Evolutionary conservation across 805 yeast genomes (phyloP), one percentile per base, ranked within the genome.

Genomic region (Barnettozyma wickerhamii): DNA sequence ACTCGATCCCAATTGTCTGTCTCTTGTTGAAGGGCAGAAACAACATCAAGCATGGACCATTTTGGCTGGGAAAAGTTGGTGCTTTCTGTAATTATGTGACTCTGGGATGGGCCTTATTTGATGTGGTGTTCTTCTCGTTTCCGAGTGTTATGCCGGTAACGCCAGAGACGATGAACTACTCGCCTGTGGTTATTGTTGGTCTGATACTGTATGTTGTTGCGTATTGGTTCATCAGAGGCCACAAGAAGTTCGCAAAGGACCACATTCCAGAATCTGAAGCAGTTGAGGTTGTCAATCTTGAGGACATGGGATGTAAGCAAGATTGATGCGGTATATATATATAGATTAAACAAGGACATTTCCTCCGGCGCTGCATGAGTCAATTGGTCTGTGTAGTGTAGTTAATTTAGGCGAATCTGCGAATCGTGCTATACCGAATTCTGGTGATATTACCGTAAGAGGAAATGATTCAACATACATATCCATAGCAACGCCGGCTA

Each of bases 91-190:
- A 81, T 53, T 51, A 69, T 19, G 72, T 81, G 3, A 63, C 75
- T 13, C 43, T 81, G 4, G 49, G 58, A 4, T 82, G 87, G 84
- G 69, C 85, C 0, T 35, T 71, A 0, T 82, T 83, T 52, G 72
- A 81, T 6, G 45, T 75, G 5, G 71, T 79, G 3, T 77, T 82
- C 60, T 81, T 74, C 65, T 76, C 79, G 33, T 75, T 82, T 65
- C 89, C 90, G 23, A 62, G 77, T 19, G 64, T 64, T 10, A 68
- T 76, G 74, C 90, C 89, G 2, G 88, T 72, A 3, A 66, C 69
- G 3, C 71, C 69, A 27, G 73, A 75, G 30, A 69, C 71, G 47
- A 83, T 83, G 89, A 83, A 83, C 57, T 83, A 83, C 50, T 79
- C 80, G 13, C 58, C 74, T 24, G 84, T 72, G 7, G 84, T 77